Evolutionary conservation across 2,329 filamentous ascomycete genomes (phyloP).

Genomic region (Samsoniella hepiali): DNA sequence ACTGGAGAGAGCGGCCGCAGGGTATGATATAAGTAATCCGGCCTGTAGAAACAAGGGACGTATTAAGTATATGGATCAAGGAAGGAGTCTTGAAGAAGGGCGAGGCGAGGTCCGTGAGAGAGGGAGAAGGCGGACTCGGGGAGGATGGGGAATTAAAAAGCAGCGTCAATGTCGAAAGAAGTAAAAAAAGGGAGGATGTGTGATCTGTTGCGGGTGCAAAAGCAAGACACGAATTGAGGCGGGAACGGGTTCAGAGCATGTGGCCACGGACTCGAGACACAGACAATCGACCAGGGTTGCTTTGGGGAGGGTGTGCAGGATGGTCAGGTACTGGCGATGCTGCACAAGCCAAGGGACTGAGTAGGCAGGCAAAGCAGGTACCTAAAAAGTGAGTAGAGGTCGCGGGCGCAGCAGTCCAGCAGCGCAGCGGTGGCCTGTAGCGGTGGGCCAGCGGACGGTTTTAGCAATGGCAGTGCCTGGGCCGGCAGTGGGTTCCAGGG

Average conservation of each 20-base stretch:
- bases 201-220: conserved; percentile 4
- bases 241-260: conserved; percentile 12
- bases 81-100: conserved; percentile 14
- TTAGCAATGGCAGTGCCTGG: conserved; percentile 3
- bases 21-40: conserved; percentile 11
- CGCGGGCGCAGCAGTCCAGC: neutral
- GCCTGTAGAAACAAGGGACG: conserved; percentile 4
- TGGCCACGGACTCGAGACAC: conserved; percentile 14
- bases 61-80: conserved; percentile 7
- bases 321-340: too few relatives aligned
- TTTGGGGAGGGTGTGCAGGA: neutral
- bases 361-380: neutral
- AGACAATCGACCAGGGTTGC: conserved; percentile 1
- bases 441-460: neutral
- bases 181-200: conserved; percentile 11
- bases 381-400: neutral
- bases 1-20: neutral
- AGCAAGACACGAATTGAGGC: conserved; percentile 9
- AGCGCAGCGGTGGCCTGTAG: neutral
- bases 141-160: conserved; percentile 10
- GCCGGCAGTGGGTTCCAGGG: neutral
- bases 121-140: conserved; percentile 5
- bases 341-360: too few relatives aligned
- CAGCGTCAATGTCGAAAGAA: conserved; percentile 1
- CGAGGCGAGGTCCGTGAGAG: neutral